Percentiles rank a stretch among this genome's conserved stretches.
Evolutionary conservation across 768 basidiomycete species (phyloP).

Genomic region (Calocera cornea): DNA sequence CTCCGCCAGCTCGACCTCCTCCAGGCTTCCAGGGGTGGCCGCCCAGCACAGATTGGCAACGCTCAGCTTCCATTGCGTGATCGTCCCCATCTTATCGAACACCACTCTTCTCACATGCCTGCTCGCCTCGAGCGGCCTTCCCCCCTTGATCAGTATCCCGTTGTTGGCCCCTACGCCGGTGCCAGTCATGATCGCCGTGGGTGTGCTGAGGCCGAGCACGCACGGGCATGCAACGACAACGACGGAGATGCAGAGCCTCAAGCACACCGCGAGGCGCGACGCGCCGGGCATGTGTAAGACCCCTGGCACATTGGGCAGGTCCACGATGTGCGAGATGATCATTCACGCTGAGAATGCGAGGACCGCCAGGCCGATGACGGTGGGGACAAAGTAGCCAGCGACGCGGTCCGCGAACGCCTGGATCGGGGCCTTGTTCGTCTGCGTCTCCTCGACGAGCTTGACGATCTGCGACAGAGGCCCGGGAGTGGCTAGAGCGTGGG

Average conservation of each 20-base stretch:
- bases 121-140: constrained; percentile 84
- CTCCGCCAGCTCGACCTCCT: constrained; percentile 24
- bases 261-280: constrained; percentile 75
- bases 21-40: constrained; percentile 14
- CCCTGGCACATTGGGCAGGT: constrained; percentile 48
- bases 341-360: constrained; percentile 80
- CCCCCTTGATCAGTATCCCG: constrained; percentile 96
- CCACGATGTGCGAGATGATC: constrained; percentile 46
- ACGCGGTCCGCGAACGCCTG: constrained; percentile 92
- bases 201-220: constrained; percentile 87
- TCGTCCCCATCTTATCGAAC: constrained; percentile 94
- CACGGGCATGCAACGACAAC: constrained; percentile 98
- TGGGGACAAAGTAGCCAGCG: constrained; percentile 89
- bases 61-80: constrained; percentile 82
- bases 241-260: constrained; percentile 95
- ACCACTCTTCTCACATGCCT: constrained; percentile 67
- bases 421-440: constrained; percentile 95
- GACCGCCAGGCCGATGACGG: constrained; percentile 67
- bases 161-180: constrained; percentile 94
- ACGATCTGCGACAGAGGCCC: constrained; percentile 94
- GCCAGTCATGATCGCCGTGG: constrained; percentile 98
- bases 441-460: constrained; percentile 90
- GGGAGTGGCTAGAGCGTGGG: not conserved
- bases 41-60: constrained; percentile 71
- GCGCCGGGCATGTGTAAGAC: constrained; percentile 79